Evolutionary conservation across 345 rosid genomes (phyloP).

Genomic region (Euphorbia pulcherrima): DNA sequence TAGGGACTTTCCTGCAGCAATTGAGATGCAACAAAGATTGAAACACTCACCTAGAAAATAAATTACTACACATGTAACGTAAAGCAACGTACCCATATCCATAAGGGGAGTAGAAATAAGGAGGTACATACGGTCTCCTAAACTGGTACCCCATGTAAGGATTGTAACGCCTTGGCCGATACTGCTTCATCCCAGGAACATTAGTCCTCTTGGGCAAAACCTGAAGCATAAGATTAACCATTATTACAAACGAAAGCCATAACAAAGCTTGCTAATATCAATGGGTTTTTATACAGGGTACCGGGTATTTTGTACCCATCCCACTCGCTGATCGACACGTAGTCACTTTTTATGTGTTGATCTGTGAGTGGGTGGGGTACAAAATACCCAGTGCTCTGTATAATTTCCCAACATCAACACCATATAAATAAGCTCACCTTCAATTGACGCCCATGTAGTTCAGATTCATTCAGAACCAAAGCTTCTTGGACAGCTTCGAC

Average conservation of each 20-base stretch:
- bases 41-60: background rate
- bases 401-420: too few relatives aligned
- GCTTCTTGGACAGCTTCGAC: constrained; percentile 86
- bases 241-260: background rate
- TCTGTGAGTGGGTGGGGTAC: too few relatives aligned
- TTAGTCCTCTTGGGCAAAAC: constrained; percentile 86
- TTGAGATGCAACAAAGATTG: background rate
- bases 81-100: constrained; percentile 72
- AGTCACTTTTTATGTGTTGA: too few relatives aligned
- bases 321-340: too few relatives aligned
- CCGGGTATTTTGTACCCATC: too few relatives aligned
- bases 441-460: constrained; percentile 89
- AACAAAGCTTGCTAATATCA: background rate
- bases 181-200: constrained; percentile 94
- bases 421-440: constrained; percentile 41
- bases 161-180: constrained; percentile 62
- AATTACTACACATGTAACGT: background rate
- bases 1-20: constrained; percentile 73
- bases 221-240: constrained; percentile 25
- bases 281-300: too few relatives aligned
- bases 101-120: constrained; percentile 78
- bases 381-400: too few relatives aligned
- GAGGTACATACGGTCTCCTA: constrained; percentile 70
- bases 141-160: constrained; percentile 64
- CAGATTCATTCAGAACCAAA: constrained; percentile 76